Evolutionary conservation across 257 asterid species (phyloP), one percentile per base, ranked within the genome.

Genomic region (Solanum clarkiae): DNA sequence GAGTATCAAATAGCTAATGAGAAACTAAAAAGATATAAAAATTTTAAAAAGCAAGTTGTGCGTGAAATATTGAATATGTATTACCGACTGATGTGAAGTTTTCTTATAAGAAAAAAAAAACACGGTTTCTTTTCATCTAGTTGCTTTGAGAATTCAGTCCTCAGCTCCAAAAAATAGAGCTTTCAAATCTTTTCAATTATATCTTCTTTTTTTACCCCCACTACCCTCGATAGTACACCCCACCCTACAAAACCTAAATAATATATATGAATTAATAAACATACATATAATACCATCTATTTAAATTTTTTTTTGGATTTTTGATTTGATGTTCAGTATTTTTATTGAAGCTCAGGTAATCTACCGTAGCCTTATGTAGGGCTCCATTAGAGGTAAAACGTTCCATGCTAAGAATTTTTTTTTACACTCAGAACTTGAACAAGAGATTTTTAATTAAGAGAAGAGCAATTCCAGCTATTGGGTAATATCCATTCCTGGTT

Each of bases 41-140:
- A 12, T 3, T 1, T 0, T 15, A 20, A 49, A 49, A 74, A 26
- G 42, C 65, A 79, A 79, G 49, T 79, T 79, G 83, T 51, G 83
- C 65, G 83, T 79, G 65, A 79, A 79, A 79, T 53, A 53, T 79
- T 79, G 83, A 79, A 79, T 79, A 2, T 15, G 83, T 24, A 53
- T 49, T 79, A 53, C 65, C 65, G 49, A 79, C 65, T 53, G 65
- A 26, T 79, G 83, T 26, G 65, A 51, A 53, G 65, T 17, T 53
- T 53, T 79, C 18, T 79, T 22, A 24, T 53, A 26, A 79, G 5
- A 16, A 79, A 53, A 53, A 79, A 77, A 53, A 53, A 79, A 79
- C 65, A 79, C 83, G 83, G 83, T 53, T 79, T 79, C 83, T 32
- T 66, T 53, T 79, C 83, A 79, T 79, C 83, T 16, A 79, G 83